Evolutionary conservation across 2,329 filamentous ascomycete genomes (phyloP).

Genomic region (Arthrobotrys iridis): DNA sequence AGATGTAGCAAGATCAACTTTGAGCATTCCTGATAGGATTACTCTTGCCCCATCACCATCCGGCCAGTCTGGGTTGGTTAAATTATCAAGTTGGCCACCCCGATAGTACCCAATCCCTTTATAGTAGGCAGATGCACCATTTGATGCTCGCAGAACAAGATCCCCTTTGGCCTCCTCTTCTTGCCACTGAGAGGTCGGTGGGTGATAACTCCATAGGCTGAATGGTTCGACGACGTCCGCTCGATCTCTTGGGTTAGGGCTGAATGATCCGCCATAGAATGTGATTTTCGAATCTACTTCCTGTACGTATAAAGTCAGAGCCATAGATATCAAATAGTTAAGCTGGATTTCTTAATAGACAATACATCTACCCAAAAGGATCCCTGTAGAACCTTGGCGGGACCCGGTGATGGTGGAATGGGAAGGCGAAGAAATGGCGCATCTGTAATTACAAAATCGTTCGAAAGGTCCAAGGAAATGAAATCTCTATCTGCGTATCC

Average conservation of each 20-base stretch:
- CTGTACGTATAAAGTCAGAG: not conserved
- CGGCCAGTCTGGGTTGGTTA: slow-evolving; percentile 21
- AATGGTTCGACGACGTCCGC: slow-evolving; percentile 7
- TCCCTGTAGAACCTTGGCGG: slow-evolving; percentile 14
- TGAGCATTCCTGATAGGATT: slow-evolving; percentile 41
- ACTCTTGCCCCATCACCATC: not conserved
- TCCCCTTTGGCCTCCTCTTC: not conserved
- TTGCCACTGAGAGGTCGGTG: slow-evolving; percentile 1
- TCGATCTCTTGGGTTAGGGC: not conserved
- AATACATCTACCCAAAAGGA: slow-evolving; percentile 35
- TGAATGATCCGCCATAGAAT: slow-evolving; percentile 28
- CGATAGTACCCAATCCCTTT: slow-evolving; percentile 41
- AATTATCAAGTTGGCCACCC: slow-evolving; percentile 31
- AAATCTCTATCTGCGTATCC: slow-evolving; percentile 19
- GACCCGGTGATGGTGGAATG: slow-evolving; percentile 28
- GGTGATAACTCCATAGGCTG: slow-evolving; percentile 25
- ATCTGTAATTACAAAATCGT: slow-evolving; percentile 1
- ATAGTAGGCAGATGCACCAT: slow-evolving; percentile 21
- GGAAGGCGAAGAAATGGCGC: slow-evolving; percentile 15
- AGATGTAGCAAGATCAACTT: slow-evolving; percentile 8
- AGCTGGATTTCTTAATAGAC: not conserved
- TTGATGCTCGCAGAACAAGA: slow-evolving; percentile 1
- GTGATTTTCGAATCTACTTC: slow-evolving; percentile 17
- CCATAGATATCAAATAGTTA: no score
- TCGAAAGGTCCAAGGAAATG: slow-evolving; percentile 8